Evolutionary conservation across 2,329 filamentous ascomycete genomes (phyloP).

Genomic region (Calcarisporium arbuscula): DNA sequence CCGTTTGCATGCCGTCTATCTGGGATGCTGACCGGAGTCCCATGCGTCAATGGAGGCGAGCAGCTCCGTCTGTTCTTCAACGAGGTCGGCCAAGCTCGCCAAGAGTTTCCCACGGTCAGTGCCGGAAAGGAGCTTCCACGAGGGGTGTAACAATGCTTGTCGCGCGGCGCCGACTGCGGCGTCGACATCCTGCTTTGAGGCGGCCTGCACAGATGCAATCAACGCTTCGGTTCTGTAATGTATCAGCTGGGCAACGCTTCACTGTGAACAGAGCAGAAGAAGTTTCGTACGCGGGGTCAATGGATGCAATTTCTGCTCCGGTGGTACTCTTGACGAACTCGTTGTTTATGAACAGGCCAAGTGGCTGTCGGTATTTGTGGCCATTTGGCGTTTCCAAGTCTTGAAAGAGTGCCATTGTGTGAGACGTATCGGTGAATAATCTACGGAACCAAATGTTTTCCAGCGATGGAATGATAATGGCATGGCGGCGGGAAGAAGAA

Average conservation of each 20-base stretch:
- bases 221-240: conserved; percentile 13
- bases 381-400: conserved; percentile 21
- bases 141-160: conserved; percentile 56
- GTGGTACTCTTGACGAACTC: conserved; percentile 20
- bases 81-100: conserved; percentile 51
- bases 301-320: conserved; percentile 19
- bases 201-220: conserved; percentile 11
- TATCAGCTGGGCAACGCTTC: too few species aligned
- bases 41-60: conserved; percentile 55
- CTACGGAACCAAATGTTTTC: too few species aligned
- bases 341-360: conserved; percentile 21
- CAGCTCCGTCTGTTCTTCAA: conserved; percentile 51
- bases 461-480: too few species aligned
- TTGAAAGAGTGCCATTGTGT: conserved; percentile 15
- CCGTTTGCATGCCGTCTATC: too few species aligned
- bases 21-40: too few species aligned
- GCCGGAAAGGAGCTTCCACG: conserved; percentile 58
- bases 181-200: conserved; percentile 12
- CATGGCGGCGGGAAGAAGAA: too few species aligned
- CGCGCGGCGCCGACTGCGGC: conserved; percentile 37
- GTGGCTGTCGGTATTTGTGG: conserved; percentile 19
- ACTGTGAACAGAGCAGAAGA: too few species aligned
- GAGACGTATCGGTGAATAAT: too few species aligned
- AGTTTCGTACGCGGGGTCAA: conserved; percentile 27
- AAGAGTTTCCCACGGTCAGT: conserved; percentile 61